Percentiles rank a stretch among this genome's conserved stretches.
Conservation (phyloP, 305 asterid species). For the Withania somnifera region DNA sequence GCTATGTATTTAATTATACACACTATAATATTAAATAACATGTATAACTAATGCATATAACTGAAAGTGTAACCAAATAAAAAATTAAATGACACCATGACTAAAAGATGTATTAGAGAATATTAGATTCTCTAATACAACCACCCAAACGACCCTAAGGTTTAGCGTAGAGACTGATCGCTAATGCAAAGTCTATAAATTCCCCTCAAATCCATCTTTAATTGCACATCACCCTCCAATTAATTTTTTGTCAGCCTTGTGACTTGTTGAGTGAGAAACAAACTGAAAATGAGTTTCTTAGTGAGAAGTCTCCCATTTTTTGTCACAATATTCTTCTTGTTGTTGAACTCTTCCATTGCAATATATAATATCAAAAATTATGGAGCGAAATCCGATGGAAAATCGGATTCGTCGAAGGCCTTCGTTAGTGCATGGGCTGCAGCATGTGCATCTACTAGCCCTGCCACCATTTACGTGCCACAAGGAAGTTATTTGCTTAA, state of each 20-base stretch:
- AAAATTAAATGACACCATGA: too few species aligned
- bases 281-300: background rate
- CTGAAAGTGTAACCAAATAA: too few species aligned
- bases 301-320: background rate
- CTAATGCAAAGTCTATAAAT: background rate
- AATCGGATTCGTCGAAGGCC: constrained; percentile 5
- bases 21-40: too few species aligned
- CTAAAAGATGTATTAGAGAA: too few species aligned
- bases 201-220: background rate
- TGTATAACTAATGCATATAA: too few species aligned
- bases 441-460: constrained; percentile 4
- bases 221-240: background rate
- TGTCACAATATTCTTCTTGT: background rate
- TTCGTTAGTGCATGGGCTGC: constrained; percentile 11
- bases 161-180: too few species aligned
- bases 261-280: background rate
- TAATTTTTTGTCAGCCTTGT: background rate
- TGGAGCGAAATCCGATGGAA: constrained; percentile 5
- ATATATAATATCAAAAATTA: constrained; percentile 6
- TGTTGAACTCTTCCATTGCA: background rate
- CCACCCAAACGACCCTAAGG: too few species aligned
- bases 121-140: too few species aligned
- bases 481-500: background rate
- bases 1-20: too few species aligned
- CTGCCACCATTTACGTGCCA: constrained; percentile 1